These are phyloP conservation scores for Trametes cingulata DNA, from an alignment of 768 basidiomycete genomes.

Conservation along the genomic window DNA sequence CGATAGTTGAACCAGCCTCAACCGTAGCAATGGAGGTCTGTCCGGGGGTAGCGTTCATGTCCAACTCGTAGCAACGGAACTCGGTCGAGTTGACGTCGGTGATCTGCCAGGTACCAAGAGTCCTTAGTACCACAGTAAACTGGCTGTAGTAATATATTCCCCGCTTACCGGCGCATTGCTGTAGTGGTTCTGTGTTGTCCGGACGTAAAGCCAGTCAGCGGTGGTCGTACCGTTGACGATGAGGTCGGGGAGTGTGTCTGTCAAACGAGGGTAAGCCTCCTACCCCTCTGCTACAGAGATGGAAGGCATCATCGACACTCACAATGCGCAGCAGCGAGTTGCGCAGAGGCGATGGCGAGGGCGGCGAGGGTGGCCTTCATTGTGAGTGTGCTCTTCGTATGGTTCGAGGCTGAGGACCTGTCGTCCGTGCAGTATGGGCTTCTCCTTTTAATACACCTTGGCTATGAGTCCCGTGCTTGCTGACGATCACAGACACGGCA, in stretches of 20 bases:
- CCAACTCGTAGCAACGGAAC: slow-evolving; percentile 36
- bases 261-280: not conserved
- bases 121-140: not conserved
- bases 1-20: slow-evolving; percentile 30
- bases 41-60: slow-evolving; percentile 27
- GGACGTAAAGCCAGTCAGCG: slow-evolving; percentile 33
- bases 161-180: slow-evolving; percentile 30
- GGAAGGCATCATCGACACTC: not conserved
- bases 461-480: not conserved
- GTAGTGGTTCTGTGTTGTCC: slow-evolving; percentile 31
- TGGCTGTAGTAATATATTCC: not conserved
- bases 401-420: not conserved
- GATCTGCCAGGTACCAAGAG: slow-evolving; percentile 18
- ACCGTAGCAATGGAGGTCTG: slow-evolving; percentile 31
- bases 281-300: not conserved
- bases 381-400: not conserved
- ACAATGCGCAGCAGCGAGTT: slow-evolving; percentile 28
- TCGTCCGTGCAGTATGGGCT: not conserved
- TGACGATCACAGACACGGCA: not conserved
- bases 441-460: not conserved
- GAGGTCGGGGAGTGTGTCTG: slow-evolving; percentile 35
- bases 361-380: slow-evolving; percentile 27
- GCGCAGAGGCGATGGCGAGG: slow-evolving; percentile 22
- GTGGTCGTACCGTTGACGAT: slow-evolving; percentile 24
- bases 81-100: slow-evolving; percentile 30